Evolutionary conservation across 2,329 filamentous ascomycete species (phyloP).

Genomic region (Aphanoascus verrucosus): DNA sequence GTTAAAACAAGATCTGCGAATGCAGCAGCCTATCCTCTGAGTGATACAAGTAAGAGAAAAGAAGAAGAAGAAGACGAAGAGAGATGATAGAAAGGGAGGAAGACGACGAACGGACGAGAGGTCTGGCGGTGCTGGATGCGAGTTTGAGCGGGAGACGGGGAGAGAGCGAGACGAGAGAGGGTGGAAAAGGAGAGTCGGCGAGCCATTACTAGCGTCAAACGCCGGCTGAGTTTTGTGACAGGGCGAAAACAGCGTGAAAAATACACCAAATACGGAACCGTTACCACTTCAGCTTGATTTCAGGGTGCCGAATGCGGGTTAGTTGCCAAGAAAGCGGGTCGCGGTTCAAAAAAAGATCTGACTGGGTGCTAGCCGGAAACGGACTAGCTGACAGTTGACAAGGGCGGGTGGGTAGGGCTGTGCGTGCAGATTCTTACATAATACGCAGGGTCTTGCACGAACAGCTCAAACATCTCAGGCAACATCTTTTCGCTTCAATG

Average conservation of each 20-base stretch:
- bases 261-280: background rate
- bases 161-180: background rate
- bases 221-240: background rate
- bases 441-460: background rate
- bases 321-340: constrained; percentile 5
- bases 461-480: constrained; percentile 6
- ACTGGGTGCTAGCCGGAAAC: background rate
- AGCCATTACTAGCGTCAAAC: constrained; percentile 6
- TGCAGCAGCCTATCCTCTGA: background rate
- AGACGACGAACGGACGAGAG: background rate
- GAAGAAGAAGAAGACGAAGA: background rate
- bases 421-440: constrained; percentile 1
- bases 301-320: background rate
- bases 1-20: background rate
- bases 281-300: background rate
- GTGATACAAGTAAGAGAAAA: background rate
- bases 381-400: background rate
- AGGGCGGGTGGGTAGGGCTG: background rate
- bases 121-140: constrained; percentile 2
- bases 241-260: background rate
- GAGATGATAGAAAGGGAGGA: background rate
- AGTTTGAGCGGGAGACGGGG: background rate
- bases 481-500: background rate
- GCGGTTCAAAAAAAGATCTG: background rate
- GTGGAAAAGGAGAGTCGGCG: constrained; percentile 2